Percentiles rank a stretch among this genome's conserved stretches.
These are phyloP conservation scores for Funneliformis mosseae DNA, from an alignment of 192 early-diverging fungal genomes.

Conservation along the genomic window DNA sequence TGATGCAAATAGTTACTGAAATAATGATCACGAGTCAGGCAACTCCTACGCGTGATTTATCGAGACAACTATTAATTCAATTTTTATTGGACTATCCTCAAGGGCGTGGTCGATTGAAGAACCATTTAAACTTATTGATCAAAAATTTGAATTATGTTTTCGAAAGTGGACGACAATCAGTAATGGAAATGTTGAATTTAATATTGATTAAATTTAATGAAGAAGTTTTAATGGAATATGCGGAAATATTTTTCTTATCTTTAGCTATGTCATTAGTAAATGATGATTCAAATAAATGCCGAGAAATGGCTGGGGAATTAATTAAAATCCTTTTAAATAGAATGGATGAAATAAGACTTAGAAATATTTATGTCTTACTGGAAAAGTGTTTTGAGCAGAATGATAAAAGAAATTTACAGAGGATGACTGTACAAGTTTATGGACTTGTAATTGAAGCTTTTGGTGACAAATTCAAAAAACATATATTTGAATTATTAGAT, in stretches of 20 bases:
- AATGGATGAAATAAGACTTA: slow-evolving; percentile 59
- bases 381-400: slow-evolving; percentile 74
- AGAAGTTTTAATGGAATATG: slow-evolving; percentile 70
- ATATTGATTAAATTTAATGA: slow-evolving; percentile 81
- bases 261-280: slow-evolving; percentile 85
- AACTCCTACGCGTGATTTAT: slow-evolving; percentile 76
- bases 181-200: slow-evolving; percentile 83
- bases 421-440: slow-evolving; percentile 82
- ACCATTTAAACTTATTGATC: slow-evolving; percentile 85
- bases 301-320: slow-evolving; percentile 81
- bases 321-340: slow-evolving; percentile 69
- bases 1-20: slow-evolving; percentile 81
- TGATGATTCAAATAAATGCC: slow-evolving; percentile 91
- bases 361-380: slow-evolving; percentile 68
- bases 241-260: slow-evolving; percentile 83
- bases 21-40: slow-evolving; percentile 90
- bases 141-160: slow-evolving; percentile 90
- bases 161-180: slow-evolving; percentile 91
- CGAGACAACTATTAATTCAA: slow-evolving; percentile 78
- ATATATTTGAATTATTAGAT: slow-evolving; percentile 55
- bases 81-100: slow-evolving; percentile 98
- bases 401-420: slow-evolving; percentile 67
- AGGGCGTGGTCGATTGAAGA: slow-evolving; percentile 74
- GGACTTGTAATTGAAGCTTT: slow-evolving; percentile 83
- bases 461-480: slow-evolving; percentile 60